Conservation (phyloP, 2,329 filamentous ascomycete species). For the Apiospora rasikravindrae region DNA sequence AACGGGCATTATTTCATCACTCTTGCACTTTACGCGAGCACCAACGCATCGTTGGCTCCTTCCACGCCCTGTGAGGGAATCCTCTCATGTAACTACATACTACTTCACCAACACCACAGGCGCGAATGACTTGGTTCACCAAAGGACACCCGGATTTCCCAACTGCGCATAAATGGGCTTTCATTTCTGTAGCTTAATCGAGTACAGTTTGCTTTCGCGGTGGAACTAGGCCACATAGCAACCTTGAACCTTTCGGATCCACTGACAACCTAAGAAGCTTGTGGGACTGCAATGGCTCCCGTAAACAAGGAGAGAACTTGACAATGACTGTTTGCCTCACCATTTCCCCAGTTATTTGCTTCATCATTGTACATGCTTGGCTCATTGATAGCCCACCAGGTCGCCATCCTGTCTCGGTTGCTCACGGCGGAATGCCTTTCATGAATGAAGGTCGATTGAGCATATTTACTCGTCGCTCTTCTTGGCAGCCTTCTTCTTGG, state of each 20-base stretch:
- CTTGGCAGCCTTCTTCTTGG: slow-evolving; percentile 72
- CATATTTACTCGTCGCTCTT: slow-evolving; percentile 38
- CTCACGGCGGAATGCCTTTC: slow-evolving; percentile 20
- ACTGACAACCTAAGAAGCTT: slow-evolving; percentile 17
- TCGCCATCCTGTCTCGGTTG: neutral
- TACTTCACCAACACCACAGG: neutral
- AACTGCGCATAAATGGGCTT: neutral
- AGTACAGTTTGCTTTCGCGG: slow-evolving; percentile 13
- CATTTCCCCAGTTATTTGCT: slow-evolving; percentile 15
- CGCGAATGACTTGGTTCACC: neutral
- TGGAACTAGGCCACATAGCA: slow-evolving; percentile 2
- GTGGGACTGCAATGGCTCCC: slow-evolving; percentile 11
- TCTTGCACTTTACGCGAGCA: slow-evolving; percentile 1
- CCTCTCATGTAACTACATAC: neutral
- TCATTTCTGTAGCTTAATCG: slow-evolving; percentile 10
- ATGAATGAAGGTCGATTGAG: neutral
- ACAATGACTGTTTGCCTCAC: neutral
- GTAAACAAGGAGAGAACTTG: neutral
- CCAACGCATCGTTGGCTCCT: neutral
- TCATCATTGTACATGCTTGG: slow-evolving; percentile 1
- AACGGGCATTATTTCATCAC: slow-evolving; percentile 13
- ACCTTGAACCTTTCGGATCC: slow-evolving; percentile 6
- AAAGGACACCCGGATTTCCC: neutral
- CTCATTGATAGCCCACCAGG: neutral
- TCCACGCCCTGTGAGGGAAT: neutral